These are phyloP conservation scores for Lolium perenne DNA, from an alignment of 176 grass and related monocot species.

Conservation along the genomic window DNA sequence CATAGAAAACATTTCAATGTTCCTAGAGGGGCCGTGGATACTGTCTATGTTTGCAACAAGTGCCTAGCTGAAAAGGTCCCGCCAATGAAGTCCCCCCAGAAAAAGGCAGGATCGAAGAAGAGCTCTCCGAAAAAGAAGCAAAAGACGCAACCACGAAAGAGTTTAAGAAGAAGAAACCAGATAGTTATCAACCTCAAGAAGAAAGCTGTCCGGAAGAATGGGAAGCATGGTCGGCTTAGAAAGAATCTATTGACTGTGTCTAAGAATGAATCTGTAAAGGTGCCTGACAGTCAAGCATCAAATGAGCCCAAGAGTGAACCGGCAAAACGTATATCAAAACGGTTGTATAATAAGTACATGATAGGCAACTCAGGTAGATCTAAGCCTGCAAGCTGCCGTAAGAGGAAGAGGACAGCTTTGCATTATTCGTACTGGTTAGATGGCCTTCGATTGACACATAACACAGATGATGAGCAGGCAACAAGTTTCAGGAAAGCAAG, in stretches of 20 bases:
- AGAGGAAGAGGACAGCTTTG: constrained; percentile 77
- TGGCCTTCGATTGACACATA: constrained; percentile 80
- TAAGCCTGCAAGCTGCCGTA: constrained; percentile 51
- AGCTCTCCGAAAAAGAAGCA: constrained; percentile 51
- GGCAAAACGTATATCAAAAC: constrained; percentile 53
- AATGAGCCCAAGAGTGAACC: constrained; percentile 42
- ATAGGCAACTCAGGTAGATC: constrained; percentile 47
- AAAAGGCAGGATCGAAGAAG: constrained; percentile 56
- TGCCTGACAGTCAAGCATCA: constrained; percentile 33
- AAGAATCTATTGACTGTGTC: constrained; percentile 28
- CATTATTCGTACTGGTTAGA: constrained; percentile 91
- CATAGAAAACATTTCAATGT: constrained; percentile 94
- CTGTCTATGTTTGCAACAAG: constrained; percentile 78
- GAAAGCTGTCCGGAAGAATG: constrained; percentile 57
- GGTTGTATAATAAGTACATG: constrained; percentile 65
- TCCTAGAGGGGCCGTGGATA: constrained; percentile 59
- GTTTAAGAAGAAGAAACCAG: constrained; percentile 59
- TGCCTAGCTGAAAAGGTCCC: constrained; percentile 65
- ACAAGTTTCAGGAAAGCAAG: constrained; percentile 74
- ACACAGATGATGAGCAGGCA: constrained; percentile 64
- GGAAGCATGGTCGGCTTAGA: constrained; percentile 49
- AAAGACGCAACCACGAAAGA: constrained; percentile 43
- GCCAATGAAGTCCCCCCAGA: constrained; percentile 48
- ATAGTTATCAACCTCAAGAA: constrained; percentile 56
- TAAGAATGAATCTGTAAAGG: constrained; percentile 37